phyloP scores from a whole-genome alignment of 768 basidiomycete species.

The Boletellus ananiceps region DNA sequence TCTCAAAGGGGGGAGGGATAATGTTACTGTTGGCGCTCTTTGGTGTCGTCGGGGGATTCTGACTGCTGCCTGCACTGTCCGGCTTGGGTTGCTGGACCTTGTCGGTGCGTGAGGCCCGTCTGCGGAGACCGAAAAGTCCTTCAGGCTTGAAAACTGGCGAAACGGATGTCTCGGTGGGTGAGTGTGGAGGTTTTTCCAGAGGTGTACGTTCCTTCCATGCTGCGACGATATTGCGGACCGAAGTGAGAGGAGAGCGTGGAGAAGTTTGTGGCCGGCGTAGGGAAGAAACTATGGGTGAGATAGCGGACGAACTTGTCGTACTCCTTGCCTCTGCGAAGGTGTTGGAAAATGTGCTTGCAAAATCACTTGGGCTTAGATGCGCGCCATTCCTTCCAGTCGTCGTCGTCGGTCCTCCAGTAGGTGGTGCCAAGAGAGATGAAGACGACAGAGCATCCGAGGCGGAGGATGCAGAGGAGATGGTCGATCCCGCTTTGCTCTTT shows the following conservation, averaged over 20 bases:
- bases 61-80: constrained; percentile 8
- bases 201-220: constrained; percentile 78
- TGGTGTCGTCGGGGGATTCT: constrained; percentile 22
- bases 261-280: constrained; percentile 61
- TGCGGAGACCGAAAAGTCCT: constrained; percentile 32
- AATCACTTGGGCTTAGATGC: constrained; percentile 34
- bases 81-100: constrained; percentile 10
- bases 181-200: constrained; percentile 28
- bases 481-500: constrained; percentile 38
- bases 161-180: constrained; percentile 36
- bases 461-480: constrained; percentile 25
- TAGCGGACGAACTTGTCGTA: constrained; percentile 22
- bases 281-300: constrained; percentile 44
- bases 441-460: constrained; percentile 25
- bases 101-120: constrained; percentile 29
- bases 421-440: constrained; percentile 48
- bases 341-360: constrained; percentile 35
- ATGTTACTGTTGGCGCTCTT: constrained; percentile 30
- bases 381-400: constrained; percentile 25
- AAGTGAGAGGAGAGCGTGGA: constrained; percentile 66
- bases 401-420: constrained; percentile 32
- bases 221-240: constrained; percentile 73
- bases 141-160: constrained; percentile 32
- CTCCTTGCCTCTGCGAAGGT: constrained; percentile 38
- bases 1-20: constrained; percentile 44